A percentile compares a stretch with the other conserved stretches of the same genome.
phyloP scores from a whole-genome alignment of 257 asterid genomes.

The Fraxinus quadrangulata region DNA sequence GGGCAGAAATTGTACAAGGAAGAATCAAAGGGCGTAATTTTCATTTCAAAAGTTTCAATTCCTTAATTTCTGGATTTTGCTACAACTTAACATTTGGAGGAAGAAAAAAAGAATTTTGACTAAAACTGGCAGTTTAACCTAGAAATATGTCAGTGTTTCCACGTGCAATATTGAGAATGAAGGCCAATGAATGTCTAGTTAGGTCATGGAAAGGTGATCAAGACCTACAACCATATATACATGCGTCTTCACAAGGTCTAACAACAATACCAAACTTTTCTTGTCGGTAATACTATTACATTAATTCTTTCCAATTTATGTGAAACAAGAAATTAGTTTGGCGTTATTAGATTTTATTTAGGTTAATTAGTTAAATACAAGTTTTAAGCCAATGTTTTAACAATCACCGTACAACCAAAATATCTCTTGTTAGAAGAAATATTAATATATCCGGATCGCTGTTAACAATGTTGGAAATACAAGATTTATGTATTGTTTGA shows the following conservation, averaged over 20 bases:
- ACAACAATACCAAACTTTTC: constrained; percentile 40
- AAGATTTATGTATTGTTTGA: no score
- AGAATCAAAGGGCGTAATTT: not conserved
- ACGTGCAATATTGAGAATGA: constrained; percentile 14
- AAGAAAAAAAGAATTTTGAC: not conserved
- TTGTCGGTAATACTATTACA: not conserved
- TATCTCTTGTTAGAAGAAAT: no score
- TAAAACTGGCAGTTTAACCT: not conserved
- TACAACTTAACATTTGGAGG: not conserved
- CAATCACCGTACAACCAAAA: no score
- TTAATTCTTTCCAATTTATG: no score
- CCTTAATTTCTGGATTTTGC: not conserved
- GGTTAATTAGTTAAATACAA: constrained; percentile 19
- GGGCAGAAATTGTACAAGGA: not conserved
- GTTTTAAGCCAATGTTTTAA: no score
- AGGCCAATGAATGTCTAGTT: constrained; percentile 23
- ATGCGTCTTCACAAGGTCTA: constrained; percentile 36
- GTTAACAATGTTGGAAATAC: no score
- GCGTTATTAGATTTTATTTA: constrained; percentile 29
- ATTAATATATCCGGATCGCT: no score
- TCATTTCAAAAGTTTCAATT: not conserved
- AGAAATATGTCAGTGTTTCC: not conserved
- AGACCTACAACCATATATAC: constrained; percentile 37
- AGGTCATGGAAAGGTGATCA: constrained; percentile 39
- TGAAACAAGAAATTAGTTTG: not conserved